Conservation (phyloP, 2,329 filamentous ascomycete genomes). For the Alternaria conjuncta region DNA sequence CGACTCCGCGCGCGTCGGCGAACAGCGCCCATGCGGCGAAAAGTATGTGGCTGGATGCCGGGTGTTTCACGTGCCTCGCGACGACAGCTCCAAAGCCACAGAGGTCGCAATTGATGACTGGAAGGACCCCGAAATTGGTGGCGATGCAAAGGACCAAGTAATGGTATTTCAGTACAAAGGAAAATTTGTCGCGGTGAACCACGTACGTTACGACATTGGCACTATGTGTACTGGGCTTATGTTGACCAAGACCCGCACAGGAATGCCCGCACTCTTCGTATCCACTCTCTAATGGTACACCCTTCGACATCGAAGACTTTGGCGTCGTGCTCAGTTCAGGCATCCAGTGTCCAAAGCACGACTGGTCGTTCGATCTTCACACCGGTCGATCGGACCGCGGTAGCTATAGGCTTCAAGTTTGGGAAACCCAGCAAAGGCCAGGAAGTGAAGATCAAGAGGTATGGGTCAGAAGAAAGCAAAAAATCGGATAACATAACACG, state of each 20-base stretch:
- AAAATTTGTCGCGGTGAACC: constrained; percentile 71
- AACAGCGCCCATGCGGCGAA: constrained; percentile 24
- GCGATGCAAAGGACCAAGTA: constrained; percentile 61
- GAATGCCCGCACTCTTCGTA: constrained; percentile 71
- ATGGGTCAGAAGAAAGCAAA: constrained; percentile 47
- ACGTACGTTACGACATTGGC: constrained; percentile 54
- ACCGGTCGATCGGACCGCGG: constrained; percentile 68
- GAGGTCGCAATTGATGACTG: constrained; percentile 35
- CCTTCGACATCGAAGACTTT: constrained; percentile 77
- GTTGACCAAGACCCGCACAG: constrained; percentile 8
- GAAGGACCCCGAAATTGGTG: constrained; percentile 29
- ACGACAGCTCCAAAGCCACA: constrained; percentile 24
- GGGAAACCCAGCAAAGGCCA: constrained; percentile 65
- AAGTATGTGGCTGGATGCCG: constrained; percentile 26
- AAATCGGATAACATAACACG: constrained; percentile 25
- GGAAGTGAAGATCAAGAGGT: constrained; percentile 17
- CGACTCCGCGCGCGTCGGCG: constrained; percentile 17
- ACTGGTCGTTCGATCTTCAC: constrained; percentile 73
- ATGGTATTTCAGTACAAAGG: constrained; percentile 69
- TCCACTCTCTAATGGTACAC: constrained; percentile 66
- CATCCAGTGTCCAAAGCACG: constrained; percentile 71
- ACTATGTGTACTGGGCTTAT: no score
- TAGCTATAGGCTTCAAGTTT: constrained; percentile 66
- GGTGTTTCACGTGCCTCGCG: constrained; percentile 31
- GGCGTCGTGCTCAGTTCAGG: constrained; percentile 68